Base-by-base conservation (phyloP, 768 basidiomycete species). In the Boletus bicolor region DNA sequence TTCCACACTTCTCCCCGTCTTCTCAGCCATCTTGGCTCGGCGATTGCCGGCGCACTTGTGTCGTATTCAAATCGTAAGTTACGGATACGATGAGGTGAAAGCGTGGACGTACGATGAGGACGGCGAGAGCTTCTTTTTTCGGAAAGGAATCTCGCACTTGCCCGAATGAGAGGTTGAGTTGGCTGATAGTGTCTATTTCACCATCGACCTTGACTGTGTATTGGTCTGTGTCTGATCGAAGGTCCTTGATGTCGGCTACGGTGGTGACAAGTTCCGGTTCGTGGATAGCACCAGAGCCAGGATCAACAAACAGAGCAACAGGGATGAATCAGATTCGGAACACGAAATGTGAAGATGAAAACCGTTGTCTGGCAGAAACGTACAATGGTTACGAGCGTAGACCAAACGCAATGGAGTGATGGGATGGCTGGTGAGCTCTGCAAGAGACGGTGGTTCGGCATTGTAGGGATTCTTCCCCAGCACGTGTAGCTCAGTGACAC, bases 301-400 rank as follows among this genome's bases (percentile, higher is more conserved):
- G 2, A 21, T n/a, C 47, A 49, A 28, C 15, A n/a, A 24, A 37
- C 15, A 26, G 11, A n/a, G 17, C 4, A n/a, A 26, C 6, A 26
- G 38, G 37, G 42, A 8, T 9, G 8, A 26, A 37, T 57, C 45
- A 62, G 60, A 34, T 2, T 17, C 30, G 36, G 12, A 32, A 39
- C 44, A 34, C 14, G 44, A 49, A 17, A 26, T 3, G 17, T 6
- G 36, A 48, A 11, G 47, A 64, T 11, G 21, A 42, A 32, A 34
- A 17, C n/a, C 17, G 42, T 48, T 14, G 7, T 45, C 34, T 32
- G 46, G 76, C 11, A 77, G 72, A 35, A 83, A 82, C 54, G 77
- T 78, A 44, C 87, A 82, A 62, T 90, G 88, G 62, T 90, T 90
- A 35, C 89, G 82, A 56, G 82, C 82, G 63, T 87, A 91, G 10